These are phyloP conservation scores for Lactifluus piperatus DNA, from an alignment of 768 basidiomycete genomes.

Conservation along the genomic window DNA sequence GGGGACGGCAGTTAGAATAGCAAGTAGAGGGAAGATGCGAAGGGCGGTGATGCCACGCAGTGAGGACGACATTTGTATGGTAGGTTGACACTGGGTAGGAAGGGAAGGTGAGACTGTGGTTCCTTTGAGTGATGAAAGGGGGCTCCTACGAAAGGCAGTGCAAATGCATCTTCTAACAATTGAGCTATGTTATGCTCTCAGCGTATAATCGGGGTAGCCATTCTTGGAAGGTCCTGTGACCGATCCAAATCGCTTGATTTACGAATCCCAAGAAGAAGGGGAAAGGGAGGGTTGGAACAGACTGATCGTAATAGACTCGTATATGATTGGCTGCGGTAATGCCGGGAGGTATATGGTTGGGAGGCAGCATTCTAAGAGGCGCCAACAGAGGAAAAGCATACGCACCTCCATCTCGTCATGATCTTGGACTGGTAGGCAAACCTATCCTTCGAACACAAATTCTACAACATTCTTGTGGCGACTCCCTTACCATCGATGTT, in stretches of 20 bases:
- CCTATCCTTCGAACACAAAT: not conserved
- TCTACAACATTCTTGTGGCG: not conserved
- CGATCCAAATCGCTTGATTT: not conserved
- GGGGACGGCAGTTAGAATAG: not conserved
- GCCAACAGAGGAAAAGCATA: not conserved
- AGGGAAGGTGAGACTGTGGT: not conserved
- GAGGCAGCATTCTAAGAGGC: too few relatives aligned
- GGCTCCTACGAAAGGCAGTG: too few relatives aligned
- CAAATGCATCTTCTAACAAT: too few relatives aligned
- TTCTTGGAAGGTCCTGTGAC: not conserved
- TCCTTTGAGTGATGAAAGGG: too few relatives aligned
- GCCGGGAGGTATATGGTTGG: too few relatives aligned
- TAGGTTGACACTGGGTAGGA: not conserved
- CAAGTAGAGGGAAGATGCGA: not conserved
- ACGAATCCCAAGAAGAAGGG: not conserved
- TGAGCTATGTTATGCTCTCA: too few relatives aligned
- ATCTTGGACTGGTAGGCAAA: not conserved
- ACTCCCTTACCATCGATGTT: not conserved
- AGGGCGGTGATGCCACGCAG: not conserved
- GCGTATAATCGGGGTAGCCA: too few relatives aligned
- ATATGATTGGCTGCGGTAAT: too few relatives aligned
- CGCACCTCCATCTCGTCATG: not conserved
- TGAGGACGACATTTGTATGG: not conserved
- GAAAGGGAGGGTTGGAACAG: not conserved
- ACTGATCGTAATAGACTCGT: too few relatives aligned